phyloP scores from a whole-genome alignment of 2,329 filamentous ascomycete species.

The Aspergillus clavatus region DNA sequence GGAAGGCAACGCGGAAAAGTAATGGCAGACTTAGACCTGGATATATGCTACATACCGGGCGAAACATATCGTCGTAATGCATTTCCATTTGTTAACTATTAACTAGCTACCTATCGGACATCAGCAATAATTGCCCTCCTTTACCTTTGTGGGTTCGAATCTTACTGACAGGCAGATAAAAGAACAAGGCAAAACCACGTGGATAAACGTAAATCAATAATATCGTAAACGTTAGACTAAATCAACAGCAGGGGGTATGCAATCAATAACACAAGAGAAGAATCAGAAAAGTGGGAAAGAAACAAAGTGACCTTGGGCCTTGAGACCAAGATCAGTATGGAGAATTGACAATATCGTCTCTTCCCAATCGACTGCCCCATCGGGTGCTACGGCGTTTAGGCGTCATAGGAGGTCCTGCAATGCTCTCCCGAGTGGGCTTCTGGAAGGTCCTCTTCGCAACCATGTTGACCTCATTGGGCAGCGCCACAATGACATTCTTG shows the following conservation, averaged over 20 bases:
- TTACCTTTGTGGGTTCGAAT: no score
- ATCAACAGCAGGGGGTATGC: constrained; percentile 27
- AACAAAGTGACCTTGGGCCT: constrained; percentile 5
- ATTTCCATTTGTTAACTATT: constrained; percentile 11
- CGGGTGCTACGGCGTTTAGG: constrained; percentile 36
- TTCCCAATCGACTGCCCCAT: constrained; percentile 52
- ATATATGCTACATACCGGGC: neutral
- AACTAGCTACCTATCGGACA: constrained; percentile 3
- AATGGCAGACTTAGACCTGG: neutral
- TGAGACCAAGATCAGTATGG: constrained; percentile 46
- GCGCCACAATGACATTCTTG: constrained; percentile 94
- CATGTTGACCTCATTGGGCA: constrained; percentile 98
- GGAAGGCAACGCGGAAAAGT: neutral
- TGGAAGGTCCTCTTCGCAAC: constrained; percentile 80
- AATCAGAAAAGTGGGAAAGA: constrained; percentile 11
- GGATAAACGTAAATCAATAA: neutral
- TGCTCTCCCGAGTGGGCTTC: constrained; percentile 87
- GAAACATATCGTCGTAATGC: constrained; percentile 2
- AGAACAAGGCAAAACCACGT: neutral
- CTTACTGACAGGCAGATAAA: neutral
- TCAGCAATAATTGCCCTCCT: no score
- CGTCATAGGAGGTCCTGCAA: constrained; percentile 57
- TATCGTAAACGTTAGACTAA: constrained; percentile 1
- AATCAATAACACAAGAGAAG: constrained; percentile 14
- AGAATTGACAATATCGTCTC: constrained; percentile 78